Conservation (phyloP, 192 early-diverging fungal genomes). For the Endogone sp. region DNA sequence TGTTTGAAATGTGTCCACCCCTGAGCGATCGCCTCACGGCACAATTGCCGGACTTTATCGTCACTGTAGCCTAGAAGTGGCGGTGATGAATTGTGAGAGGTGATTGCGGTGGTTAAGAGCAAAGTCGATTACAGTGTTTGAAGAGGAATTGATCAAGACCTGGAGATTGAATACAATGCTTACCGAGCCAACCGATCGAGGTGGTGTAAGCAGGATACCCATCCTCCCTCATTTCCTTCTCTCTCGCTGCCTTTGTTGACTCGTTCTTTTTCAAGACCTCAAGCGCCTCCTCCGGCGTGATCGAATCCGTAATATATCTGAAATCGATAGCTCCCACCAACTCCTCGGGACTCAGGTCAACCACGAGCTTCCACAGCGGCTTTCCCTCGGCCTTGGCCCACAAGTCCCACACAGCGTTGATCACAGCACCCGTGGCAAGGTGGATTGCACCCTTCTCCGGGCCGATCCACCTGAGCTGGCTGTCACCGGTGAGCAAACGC, state of each 20-base stretch:
- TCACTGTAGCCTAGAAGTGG: conserved; percentile 33
- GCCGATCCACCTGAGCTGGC: conserved; percentile 37
- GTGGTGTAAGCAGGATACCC: conserved; percentile 41
- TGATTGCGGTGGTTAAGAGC: neutral
- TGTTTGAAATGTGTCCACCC: conserved; percentile 44
- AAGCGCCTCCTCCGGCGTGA: conserved; percentile 37
- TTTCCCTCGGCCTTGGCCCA: conserved; percentile 38
- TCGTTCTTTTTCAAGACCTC: conserved; percentile 33
- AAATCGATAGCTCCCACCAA: conserved; percentile 38
- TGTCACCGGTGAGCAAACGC: conserved; percentile 29
- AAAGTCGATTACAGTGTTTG: too few relatives aligned
- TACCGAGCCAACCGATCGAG: conserved; percentile 39
- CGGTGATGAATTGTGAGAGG: neutral
- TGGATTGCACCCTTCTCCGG: conserved; percentile 40
- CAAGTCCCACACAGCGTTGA: conserved; percentile 43
- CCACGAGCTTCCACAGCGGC: conserved; percentile 40
- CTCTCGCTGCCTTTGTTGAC: conserved; percentile 28
- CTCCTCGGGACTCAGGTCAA: conserved; percentile 37
- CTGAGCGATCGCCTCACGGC: conserved; percentile 29
- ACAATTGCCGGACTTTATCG: conserved; percentile 28
- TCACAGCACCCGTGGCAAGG: conserved; percentile 36
- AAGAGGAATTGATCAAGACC: conserved; percentile 2
- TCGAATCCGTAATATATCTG: conserved; percentile 38
- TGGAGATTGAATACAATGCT: neutral
- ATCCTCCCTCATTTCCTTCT: conserved; percentile 26